Evolutionary conservation across 2,329 filamentous ascomycete genomes (phyloP).

Genomic region (Fonsecaea pugnacius): DNA sequence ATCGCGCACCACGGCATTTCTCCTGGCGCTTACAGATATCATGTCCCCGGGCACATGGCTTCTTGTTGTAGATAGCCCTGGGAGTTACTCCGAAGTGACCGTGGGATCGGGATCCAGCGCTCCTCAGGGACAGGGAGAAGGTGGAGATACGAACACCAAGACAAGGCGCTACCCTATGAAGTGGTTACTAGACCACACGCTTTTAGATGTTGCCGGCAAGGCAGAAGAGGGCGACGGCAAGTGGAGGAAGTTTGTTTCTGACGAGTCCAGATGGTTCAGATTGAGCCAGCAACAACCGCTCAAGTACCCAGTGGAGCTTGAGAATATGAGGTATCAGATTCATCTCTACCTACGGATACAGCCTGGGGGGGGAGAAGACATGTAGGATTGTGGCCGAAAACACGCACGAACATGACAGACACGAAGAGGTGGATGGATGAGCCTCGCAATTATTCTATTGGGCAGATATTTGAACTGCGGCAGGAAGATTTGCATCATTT

Average conservation of each 20-base stretch:
- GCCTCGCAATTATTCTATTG: background rate
- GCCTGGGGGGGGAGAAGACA: background rate
- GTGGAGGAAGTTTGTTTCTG: conserved; percentile 76
- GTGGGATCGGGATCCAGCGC: conserved; percentile 45
- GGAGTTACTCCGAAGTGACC: conserved; percentile 83
- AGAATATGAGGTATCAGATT: conserved; percentile 94
- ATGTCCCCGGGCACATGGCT: conserved; percentile 67
- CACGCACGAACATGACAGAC: background rate
- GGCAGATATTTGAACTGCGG: background rate
- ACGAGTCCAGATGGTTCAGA: conserved; percentile 86
- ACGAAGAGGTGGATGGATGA: background rate
- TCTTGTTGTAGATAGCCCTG: conserved; percentile 88
- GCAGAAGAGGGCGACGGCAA: conserved; percentile 34
- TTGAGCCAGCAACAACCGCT: conserved; percentile 60
- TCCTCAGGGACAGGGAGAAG: background rate
- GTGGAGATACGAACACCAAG: conserved; percentile 48
- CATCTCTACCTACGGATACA: conserved; percentile 69
- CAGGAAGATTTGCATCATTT: background rate
- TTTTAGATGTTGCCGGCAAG: conserved; percentile 57
- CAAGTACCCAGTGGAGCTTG: conserved; percentile 80
- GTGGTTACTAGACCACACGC: conserved; percentile 83
- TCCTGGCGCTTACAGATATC: conserved; percentile 68
- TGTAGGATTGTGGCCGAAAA: background rate
- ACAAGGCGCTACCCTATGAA: conserved; percentile 85
- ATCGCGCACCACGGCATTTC: conserved; percentile 73